phyloP scores from a whole-genome alignment of 352 stramenopile genomes.

The Heterotrichella gracilis region DNA sequence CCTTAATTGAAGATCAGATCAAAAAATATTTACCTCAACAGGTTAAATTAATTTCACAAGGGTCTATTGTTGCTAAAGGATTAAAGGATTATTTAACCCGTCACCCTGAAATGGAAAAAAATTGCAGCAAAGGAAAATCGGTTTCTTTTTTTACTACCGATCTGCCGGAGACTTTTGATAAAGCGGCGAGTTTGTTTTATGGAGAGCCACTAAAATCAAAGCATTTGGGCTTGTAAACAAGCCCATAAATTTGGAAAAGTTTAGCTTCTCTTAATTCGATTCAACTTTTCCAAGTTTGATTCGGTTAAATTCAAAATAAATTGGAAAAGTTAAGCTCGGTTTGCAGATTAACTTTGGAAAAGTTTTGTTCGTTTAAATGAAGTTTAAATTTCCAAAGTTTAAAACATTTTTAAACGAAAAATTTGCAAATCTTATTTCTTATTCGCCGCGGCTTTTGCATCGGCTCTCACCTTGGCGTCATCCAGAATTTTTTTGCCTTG shows the following conservation, averaged over 20 bases:
- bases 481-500: background rate
- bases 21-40: background rate
- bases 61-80: background rate
- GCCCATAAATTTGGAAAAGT: no score
- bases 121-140: background rate
- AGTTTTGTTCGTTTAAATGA: no score
- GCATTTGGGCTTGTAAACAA: no score
- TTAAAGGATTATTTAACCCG: background rate
- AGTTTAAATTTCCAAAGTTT: no score
- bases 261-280: no score
- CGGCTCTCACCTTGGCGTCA: background rate
- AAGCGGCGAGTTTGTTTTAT: background rate
- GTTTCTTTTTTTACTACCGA: background rate
- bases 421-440: no score
- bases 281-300: no score
- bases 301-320: no score
- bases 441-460: background rate
- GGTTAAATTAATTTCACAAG: background rate
- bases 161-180: background rate
- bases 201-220: background rate
- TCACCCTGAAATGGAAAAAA: background rate
- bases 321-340: no score
- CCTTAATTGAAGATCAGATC: background rate
- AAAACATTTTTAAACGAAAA: no score
- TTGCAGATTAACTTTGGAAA: no score